phyloP scores from a whole-genome alignment of 805 yeast genomes.

The Sugiyamaella valdiviana region DNA sequence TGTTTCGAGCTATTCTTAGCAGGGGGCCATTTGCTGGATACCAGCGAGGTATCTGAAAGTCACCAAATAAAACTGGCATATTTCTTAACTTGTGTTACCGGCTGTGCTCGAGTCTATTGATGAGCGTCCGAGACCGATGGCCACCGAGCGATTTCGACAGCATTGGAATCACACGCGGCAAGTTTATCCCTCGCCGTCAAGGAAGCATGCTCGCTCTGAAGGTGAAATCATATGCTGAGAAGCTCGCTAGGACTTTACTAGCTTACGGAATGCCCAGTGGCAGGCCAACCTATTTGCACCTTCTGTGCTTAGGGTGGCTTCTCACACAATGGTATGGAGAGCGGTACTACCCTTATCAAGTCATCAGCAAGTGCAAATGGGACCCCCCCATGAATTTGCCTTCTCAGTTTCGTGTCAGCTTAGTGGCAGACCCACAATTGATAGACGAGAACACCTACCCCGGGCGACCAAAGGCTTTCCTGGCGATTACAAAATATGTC shows the following conservation, averaged over 20 bases:
- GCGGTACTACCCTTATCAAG: conserved; percentile 41
- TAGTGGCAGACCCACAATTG: conserved; percentile 92
- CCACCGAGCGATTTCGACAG: too few relatives aligned
- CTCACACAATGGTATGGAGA: conserved; percentile 48
- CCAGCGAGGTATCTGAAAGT: too few relatives aligned
- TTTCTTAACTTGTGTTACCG: too few relatives aligned
- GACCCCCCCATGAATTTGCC: neutral
- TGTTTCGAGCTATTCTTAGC: too few relatives aligned
- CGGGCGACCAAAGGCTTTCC: conserved; percentile 46
- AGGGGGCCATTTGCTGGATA: too few relatives aligned
- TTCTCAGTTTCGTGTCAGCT: conserved; percentile 33
- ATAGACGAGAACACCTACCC: conserved; percentile 88
- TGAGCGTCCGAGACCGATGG: too few relatives aligned
- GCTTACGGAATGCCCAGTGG: neutral
- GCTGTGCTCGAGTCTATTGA: too few relatives aligned
- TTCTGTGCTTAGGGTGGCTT: conserved; percentile 37
- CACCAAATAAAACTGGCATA: too few relatives aligned
- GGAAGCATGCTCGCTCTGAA: too few relatives aligned
- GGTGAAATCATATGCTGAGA: too few relatives aligned
- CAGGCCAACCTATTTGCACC: conserved; percentile 12
- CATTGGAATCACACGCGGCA: too few relatives aligned
- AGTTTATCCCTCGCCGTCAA: too few relatives aligned
- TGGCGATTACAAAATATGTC: conserved; percentile 51
- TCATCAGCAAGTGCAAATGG: conserved; percentile 55
- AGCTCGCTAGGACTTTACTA: neutral